Percentiles rank a stretch among this genome's conserved stretches.
Conservation (phyloP, 192 early-diverging fungal genomes). For the Phycomyces nitens region DNA sequence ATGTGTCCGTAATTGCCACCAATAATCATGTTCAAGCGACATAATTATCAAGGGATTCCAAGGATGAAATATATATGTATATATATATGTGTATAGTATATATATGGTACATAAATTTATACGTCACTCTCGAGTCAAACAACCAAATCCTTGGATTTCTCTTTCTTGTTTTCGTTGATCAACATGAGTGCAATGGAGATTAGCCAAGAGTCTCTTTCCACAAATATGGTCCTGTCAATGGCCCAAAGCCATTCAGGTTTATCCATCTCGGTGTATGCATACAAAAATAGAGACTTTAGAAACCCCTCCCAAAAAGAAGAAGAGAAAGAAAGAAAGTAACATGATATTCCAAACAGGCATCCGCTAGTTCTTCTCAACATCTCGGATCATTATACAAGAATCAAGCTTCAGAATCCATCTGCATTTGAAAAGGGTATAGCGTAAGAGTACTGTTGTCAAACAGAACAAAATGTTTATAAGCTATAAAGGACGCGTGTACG, state of each 20-base stretch:
- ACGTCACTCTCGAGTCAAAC: background rate
- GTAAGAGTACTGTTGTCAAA: background rate
- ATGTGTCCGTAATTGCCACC: no score
- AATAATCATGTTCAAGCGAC: no score
- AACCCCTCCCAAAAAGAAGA: no score
- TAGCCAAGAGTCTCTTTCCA: background rate
- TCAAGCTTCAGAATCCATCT: slow-evolving; percentile 53
- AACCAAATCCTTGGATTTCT: no score
- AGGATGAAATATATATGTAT: no score
- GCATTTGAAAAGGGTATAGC: slow-evolving; percentile 10
- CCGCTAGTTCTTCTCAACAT: slow-evolving; percentile 85
- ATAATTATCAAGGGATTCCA: no score
- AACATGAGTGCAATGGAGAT: no score
- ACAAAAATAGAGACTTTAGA: background rate
- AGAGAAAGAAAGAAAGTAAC: no score
- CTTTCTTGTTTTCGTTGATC: no score
- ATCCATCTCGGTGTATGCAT: slow-evolving; percentile 44
- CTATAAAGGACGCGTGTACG: slow-evolving; percentile 50
- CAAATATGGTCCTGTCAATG: background rate
- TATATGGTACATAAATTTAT: background rate
- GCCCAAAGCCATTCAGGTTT: slow-evolving; percentile 52
- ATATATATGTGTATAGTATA: no score
- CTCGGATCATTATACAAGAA: slow-evolving; percentile 82
- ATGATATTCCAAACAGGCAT: slow-evolving; percentile 51
- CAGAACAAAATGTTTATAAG: background rate